Conservation (phyloP, 371 early-diverging fungal genomes). For the Rhizopus sp. region DNA sequence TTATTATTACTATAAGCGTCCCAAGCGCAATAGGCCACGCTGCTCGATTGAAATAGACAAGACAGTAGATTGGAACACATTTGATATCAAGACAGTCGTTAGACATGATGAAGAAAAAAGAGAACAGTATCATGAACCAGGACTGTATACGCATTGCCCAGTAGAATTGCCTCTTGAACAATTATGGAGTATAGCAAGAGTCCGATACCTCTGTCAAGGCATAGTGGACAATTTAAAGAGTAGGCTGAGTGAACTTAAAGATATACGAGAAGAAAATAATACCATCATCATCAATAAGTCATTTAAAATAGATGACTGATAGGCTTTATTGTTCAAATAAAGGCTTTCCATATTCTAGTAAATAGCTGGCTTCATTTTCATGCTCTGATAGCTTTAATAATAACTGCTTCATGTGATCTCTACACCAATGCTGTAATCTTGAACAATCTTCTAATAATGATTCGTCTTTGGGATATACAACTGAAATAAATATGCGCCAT, state of each 20-base stretch:
- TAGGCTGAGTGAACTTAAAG: no score
- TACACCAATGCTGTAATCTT: slow-evolving; percentile 41
- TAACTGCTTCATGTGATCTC: slow-evolving; percentile 21
- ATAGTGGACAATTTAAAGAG: no score
- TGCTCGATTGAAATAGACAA: background rate
- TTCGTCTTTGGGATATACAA: slow-evolving; percentile 21
- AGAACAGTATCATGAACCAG: background rate
- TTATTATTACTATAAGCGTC: background rate
- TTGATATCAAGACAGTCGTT: background rate
- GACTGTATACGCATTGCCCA: background rate
- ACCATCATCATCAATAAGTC: background rate
- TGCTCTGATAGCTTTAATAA: slow-evolving; percentile 23
- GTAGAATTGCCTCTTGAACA: background rate
- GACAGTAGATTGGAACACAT: slow-evolving; percentile 1
- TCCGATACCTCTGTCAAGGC: background rate
- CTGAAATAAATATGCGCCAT: slow-evolving; percentile 51
- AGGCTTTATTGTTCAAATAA: slow-evolving; percentile 16
- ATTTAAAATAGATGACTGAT: background rate
- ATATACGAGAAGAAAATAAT: no score
- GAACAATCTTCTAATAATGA: slow-evolving; percentile 46
- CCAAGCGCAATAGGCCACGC: background rate
- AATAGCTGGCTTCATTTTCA: slow-evolving; percentile 29
- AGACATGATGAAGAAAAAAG: background rate
- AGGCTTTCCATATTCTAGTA: slow-evolving; percentile 34
- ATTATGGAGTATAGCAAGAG: background rate